Base-by-base conservation (phyloP, 345 rosid genomes). In the Reutealis trisperma region DNA sequence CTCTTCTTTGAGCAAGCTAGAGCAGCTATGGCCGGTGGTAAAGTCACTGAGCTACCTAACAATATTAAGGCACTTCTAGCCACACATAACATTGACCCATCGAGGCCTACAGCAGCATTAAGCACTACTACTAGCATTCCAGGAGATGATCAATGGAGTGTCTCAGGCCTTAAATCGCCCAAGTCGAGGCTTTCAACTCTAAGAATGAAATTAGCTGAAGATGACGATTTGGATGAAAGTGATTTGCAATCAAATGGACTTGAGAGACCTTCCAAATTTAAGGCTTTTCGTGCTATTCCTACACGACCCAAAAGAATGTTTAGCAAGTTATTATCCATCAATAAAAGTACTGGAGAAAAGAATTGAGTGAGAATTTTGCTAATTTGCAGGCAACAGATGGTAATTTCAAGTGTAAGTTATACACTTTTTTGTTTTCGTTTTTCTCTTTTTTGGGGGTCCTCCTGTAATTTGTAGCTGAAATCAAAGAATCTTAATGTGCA, bases 1-100 rank as follows among this genome's bases (percentile, higher is more conserved):
- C 92, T 96, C 64, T 96, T 96, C 85, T 91, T 90, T 42, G 99
- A 96, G 86, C 99, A 96, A 78, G 93, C 97, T 18, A 86, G 98
- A 82, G 92, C 98, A 2, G 88, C 94, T 47, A 84, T 78, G 74
- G 86, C 86, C 0, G 91, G 94, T 21, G 88, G 86, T 62, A 91
- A 96, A 83, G 88, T 91, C 72, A 81, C 92, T 0, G 94, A 93
- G 64, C 90, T 96, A 1, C 97, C 99, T 1, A 82, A 90, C 79
- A 90, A 96, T 89, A 84, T 96, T 71, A 93, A 90, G 86, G 99
- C 97, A 67, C 93, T 93, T 18, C 80, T 96, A 18, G 92, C 93
- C 0, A 70, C 98, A 1, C 93, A 92, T 61, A 86, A 85, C 59
- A 88, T 92, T 0, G 92, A 95, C 77, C 92, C 98, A 34, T 93